These are phyloP conservation scores for Antrodiella citrinella DNA, from an alignment of 768 basidiomycete species.

Conservation along the genomic window DNA sequence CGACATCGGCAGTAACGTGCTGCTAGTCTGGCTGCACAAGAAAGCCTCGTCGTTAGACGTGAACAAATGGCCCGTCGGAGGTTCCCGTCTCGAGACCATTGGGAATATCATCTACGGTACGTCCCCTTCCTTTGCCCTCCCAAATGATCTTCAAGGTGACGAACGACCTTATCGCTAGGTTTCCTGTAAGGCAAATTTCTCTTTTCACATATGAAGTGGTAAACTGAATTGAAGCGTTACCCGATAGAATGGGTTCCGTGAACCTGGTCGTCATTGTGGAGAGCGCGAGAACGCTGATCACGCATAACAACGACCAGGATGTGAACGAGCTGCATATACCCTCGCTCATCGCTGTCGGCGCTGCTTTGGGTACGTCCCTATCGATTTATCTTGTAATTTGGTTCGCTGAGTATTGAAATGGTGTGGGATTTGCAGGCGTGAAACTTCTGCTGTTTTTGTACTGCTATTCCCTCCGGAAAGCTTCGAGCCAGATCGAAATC, in stretches of 20 bases:
- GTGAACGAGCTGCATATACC: slow-evolving; percentile 67
- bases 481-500: slow-evolving; percentile 88
- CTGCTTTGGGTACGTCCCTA: slow-evolving; percentile 59
- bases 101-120: slow-evolving; percentile 82
- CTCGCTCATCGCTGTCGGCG: slow-evolving; percentile 74
- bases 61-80: slow-evolving; percentile 90
- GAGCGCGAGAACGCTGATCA: slow-evolving; percentile 64
- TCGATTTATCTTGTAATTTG: not conserved
- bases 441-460: slow-evolving; percentile 87
- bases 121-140: slow-evolving; percentile 9
- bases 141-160: not conserved
- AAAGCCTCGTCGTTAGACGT: slow-evolving; percentile 64
- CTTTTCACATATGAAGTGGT: not conserved
- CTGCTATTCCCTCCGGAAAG: slow-evolving; percentile 68
- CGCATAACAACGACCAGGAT: slow-evolving; percentile 42
- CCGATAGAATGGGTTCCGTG: slow-evolving; percentile 75
- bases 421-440: slow-evolving; percentile 41
- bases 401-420: not conserved
- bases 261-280: slow-evolving; percentile 90
- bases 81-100: slow-evolving; percentile 83
- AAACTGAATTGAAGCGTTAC: not conserved
- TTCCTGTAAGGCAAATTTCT: slow-evolving; percentile 5
- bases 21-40: slow-evolving; percentile 74
- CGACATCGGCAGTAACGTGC: slow-evolving; percentile 75
- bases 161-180: not conserved